Evolutionary conservation across 2,329 filamentous ascomycete species (phyloP), one percentile per base, ranked within the genome.

Genomic region (Neurospora crassa): DNA sequence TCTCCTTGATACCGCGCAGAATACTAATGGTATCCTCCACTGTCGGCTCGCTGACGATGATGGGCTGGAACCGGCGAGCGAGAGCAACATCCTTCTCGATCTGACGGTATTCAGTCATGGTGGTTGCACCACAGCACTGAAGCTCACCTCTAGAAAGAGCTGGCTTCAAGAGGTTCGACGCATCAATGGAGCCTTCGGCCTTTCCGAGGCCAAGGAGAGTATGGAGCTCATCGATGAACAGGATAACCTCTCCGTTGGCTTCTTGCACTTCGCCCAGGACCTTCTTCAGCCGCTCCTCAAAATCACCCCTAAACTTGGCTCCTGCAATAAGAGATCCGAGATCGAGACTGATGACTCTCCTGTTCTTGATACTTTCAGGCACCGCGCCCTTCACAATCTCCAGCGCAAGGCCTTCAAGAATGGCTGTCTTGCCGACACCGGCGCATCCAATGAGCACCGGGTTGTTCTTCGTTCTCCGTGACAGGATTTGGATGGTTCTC

Each of bases 11-110:
- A 68, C 95, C 96, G 78, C 96, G 90, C 0, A 99, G 84, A 71
- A 99, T 98, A 69, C 93, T 97, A 73, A 99, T 94, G 0, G 96
- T 97, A 75, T 97, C 94, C 75, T 93, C 89, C 0, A 98, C 94
- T 0, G 89, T 91, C 0, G 96, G 96, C 77, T 99, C 96, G 72
- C 90, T 92, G n/a, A 99, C 94, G 43, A 93, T 82, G 71, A 99
- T 97, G 0, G 96, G 94, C 78, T 99, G 96, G 80, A 99, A 98
- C 72, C 96, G 88, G 75, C 96, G 87, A 10, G 96, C 96, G 24
- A 99, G 84, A 0, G 96, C 96, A 40, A 95, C 94, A 78, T 98
- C 96, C 81, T 98, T 98, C 80, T 98, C 96, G 74, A 99, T 98
- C 76, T 90, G 85, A 29, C 96, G 89, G 78, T 98, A 99, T 78